Conservation (phyloP, 345 rosid species). For the Salix viminalis region DNA sequence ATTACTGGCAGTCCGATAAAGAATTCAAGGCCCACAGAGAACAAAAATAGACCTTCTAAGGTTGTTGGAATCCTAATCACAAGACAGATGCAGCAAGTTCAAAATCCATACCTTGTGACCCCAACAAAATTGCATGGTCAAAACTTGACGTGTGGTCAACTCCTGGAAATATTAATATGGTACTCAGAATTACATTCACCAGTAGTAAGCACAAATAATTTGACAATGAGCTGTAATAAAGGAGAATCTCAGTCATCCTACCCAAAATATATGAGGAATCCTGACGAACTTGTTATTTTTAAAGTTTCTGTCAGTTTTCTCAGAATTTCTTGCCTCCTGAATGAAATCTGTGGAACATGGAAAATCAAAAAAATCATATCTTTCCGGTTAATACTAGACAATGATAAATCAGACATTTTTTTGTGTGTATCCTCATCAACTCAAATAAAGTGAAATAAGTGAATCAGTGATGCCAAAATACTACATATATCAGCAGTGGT, state of each 20-base stretch:
- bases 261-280: slow-evolving; percentile 73
- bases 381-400: neutral
- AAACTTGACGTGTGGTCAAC: slow-evolving; percentile 66
- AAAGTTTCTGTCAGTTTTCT: slow-evolving; percentile 63
- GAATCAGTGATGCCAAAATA: neutral
- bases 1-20: no score
- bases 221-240: neutral
- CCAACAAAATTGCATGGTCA: slow-evolving; percentile 76
- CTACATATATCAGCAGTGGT: neutral
- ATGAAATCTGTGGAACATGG: slow-evolving; percentile 57
- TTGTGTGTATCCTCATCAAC: neutral
- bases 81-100: slow-evolving; percentile 3
- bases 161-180: slow-evolving; percentile 38
- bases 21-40: no score
- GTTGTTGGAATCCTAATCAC: no score
- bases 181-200: neutral
- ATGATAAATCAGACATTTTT: neutral
- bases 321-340: slow-evolving; percentile 77
- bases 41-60: no score
- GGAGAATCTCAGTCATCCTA: slow-evolving; percentile 20
- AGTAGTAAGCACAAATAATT: neutral
- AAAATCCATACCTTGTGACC: slow-evolving; percentile 65
- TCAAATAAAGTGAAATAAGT: neutral
- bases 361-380: neutral
- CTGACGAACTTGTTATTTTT: slow-evolving; percentile 45